Evolutionary conservation across 2,329 filamentous ascomycete species (phyloP).

Genomic region (Cryphonectria parasitica): DNA sequence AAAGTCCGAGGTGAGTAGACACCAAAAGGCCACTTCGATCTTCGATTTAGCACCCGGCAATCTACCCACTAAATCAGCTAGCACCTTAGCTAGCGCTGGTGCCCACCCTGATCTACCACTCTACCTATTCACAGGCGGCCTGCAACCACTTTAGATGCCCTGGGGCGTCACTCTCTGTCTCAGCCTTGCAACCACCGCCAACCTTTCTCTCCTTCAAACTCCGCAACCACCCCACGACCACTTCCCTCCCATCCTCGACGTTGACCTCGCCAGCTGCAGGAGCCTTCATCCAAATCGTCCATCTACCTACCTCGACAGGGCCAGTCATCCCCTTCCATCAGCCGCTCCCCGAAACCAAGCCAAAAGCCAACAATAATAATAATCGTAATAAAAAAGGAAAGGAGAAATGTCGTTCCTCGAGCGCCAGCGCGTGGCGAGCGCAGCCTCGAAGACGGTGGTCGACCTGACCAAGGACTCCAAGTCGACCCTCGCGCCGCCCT

Average conservation of each 20-base stretch:
- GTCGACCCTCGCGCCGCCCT: constrained; percentile 59
- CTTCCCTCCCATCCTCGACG: constrained; percentile 11
- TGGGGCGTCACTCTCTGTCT: constrained; percentile 18
- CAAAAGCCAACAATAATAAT: neutral
- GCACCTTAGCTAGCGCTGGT: constrained; percentile 3
- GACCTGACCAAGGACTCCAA: constrained; percentile 55
- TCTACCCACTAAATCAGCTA: constrained; percentile 10
- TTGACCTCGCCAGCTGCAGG: constrained; percentile 18
- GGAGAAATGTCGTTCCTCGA: constrained; percentile 65
- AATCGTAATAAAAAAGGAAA: neutral
- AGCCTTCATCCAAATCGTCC: neutral
- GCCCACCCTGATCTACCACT: constrained; percentile 20
- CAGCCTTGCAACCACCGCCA: constrained; percentile 18
- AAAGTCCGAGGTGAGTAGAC: neutral
- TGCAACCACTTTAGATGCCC: constrained; percentile 19
- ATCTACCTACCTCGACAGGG: constrained; percentile 10
- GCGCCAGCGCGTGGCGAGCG: constrained; percentile 65
- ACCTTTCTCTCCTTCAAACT: neutral
- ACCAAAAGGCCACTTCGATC: neutral
- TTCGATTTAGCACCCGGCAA: neutral
- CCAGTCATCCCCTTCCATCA: constrained; percentile 18
- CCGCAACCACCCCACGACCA: neutral
- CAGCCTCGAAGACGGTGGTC: constrained; percentile 63
- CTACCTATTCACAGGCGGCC: constrained; percentile 9
- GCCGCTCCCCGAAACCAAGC: neutral